A percentile compares a stretch with the other conserved stretches of the same genome.
Conservation (phyloP, 768 basidiomycete genomes). For the Galerina marginata region DNA sequence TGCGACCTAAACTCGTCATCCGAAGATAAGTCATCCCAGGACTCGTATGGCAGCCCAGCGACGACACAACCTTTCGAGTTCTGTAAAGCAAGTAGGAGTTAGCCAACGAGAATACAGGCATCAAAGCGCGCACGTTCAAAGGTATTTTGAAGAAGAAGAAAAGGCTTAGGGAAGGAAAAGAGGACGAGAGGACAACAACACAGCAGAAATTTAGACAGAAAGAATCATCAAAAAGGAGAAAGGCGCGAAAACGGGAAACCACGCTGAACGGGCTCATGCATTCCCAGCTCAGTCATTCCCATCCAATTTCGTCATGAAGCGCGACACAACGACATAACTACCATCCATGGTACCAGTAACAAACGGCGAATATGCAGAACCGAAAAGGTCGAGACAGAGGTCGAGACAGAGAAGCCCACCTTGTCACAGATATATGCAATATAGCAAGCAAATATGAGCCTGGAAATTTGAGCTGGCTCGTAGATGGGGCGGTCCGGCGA, state of each 20-base stretch:
- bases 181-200: too few species aligned
- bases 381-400: not conserved
- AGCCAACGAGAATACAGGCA: too few species aligned
- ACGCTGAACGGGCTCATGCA: too few species aligned
- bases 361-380: not conserved
- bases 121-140: too few species aligned
- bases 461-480: conserved; percentile 53
- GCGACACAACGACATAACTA: too few species aligned
- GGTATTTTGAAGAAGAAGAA: too few species aligned
- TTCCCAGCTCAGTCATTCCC: too few species aligned
- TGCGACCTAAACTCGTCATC: conserved; percentile 19
- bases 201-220: too few species aligned
- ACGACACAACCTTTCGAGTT: conserved; percentile 57
- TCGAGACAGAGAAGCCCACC: conserved; percentile 42
- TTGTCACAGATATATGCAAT: conserved; percentile 51
- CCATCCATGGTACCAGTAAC: not conserved
- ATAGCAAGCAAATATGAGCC: conserved; percentile 51
- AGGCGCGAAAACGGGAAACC: too few species aligned
- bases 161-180: too few species aligned
- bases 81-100: conserved; percentile 31
- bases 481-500: conserved; percentile 33
- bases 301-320: too few species aligned
- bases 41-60: conserved; percentile 56
- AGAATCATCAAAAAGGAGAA: too few species aligned
- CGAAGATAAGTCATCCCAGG: conserved; percentile 48